A percentile compares a stretch with the other conserved stretches of the same genome.
These are phyloP conservation scores for Microdochium trichocladiopsis DNA, from an alignment of 2,329 filamentous ascomycete species.

Conservation along the genomic window DNA sequence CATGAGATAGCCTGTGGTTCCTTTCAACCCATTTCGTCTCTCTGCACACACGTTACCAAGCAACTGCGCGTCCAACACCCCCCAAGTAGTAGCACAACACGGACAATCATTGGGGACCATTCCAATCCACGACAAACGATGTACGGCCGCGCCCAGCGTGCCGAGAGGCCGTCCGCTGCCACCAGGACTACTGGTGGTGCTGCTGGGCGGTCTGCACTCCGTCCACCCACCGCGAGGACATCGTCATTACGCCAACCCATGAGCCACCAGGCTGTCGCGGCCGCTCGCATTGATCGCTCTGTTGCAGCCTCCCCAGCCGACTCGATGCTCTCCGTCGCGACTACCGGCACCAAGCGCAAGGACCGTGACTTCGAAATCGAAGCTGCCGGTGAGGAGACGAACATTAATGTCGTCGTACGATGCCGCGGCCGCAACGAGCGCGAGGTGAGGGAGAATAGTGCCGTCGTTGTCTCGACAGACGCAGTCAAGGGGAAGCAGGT, in stretches of 20 bases:
- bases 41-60: no score
- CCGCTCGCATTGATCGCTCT: conserved; percentile 24
- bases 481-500: conserved; percentile 81
- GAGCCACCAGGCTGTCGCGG: conserved; percentile 8
- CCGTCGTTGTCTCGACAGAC: conserved; percentile 81
- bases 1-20: no score
- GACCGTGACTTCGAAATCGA: conserved; percentile 75
- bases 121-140: conserved; percentile 8
- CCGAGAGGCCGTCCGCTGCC: conserved; percentile 19
- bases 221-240: conserved; percentile 11
- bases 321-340: conserved; percentile 55
- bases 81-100: no score
- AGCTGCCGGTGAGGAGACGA: conserved; percentile 71
- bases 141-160: conserved; percentile 21
- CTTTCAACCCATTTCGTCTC: no score
- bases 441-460: conserved; percentile 90
- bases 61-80: no score
- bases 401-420: conserved; percentile 94
- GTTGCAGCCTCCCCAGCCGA: conserved; percentile 62
- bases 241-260: conserved; percentile 17
- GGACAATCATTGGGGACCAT: not conserved
- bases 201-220: conserved; percentile 11
- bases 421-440: conserved; percentile 89
- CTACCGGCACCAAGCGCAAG: conserved; percentile 69
- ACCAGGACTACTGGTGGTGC: conserved; percentile 12